Evolutionary conservation across 148 eudicot species (phyloP).

Genomic region (Chenopodium formosanum): DNA sequence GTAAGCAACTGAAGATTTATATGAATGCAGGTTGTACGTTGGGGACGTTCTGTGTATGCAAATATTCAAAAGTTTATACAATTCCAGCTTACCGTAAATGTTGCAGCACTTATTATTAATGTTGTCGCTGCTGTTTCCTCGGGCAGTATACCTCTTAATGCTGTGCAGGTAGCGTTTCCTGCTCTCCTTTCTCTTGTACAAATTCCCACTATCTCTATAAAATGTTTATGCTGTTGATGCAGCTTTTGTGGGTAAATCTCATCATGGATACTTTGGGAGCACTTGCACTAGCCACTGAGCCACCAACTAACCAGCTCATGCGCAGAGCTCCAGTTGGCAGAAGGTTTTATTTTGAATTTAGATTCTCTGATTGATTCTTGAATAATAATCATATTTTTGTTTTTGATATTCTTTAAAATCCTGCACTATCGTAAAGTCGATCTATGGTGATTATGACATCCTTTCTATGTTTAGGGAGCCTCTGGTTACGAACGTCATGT

Average conservation of each 20-base stretch:
- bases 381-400: not conserved
- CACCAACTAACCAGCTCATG: slow-evolving; percentile 93
- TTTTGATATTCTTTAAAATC: not conserved
- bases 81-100: slow-evolving; percentile 97
- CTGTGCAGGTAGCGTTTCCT: slow-evolving; percentile 65
- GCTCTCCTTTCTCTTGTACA: not conserved
- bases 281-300: slow-evolving; percentile 91
- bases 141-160: slow-evolving; percentile 78
- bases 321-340: slow-evolving; percentile 87
- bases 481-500: slow-evolving; percentile 95
- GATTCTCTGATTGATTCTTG: not conserved
- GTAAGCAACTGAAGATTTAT: slow-evolving; percentile 12
- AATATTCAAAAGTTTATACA: slow-evolving; percentile 95
- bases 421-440: not conserved
- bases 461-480: slow-evolving; percentile 67
- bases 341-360: slow-evolving; percentile 34
- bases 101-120: slow-evolving; percentile 85
- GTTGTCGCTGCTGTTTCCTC: slow-evolving; percentile 86
- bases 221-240: slow-evolving; percentile 21
- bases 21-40: slow-evolving; percentile 71
- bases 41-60: slow-evolving; percentile 97
- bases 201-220: not conserved
- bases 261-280: slow-evolving; percentile 99
- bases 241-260: slow-evolving; percentile 97
- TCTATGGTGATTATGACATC: not conserved